phyloP scores from a whole-genome alignment of 768 basidiomycete genomes.

The Inosperma sp. region DNA sequence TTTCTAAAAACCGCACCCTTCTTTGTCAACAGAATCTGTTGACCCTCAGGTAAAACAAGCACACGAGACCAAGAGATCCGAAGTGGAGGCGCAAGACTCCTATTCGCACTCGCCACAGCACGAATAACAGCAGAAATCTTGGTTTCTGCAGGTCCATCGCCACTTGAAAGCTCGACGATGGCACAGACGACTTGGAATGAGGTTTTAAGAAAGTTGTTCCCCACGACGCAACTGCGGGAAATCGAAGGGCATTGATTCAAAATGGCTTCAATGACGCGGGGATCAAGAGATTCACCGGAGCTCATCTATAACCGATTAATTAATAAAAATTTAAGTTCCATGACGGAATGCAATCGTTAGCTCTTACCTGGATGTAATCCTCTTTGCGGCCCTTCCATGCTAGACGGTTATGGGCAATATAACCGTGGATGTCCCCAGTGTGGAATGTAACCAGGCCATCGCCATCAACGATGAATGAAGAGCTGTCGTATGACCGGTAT shows the following conservation, averaged over 20 bases:
- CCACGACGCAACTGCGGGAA: constrained; percentile 28
- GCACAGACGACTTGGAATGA: constrained; percentile 30
- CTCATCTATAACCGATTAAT: constrained; percentile 24
- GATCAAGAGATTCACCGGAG: constrained; percentile 34
- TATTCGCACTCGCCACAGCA: constrained; percentile 26
- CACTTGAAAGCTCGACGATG: constrained; percentile 24
- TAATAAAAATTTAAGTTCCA: not conserved
- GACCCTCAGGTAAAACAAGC: constrained; percentile 22
- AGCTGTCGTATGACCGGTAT: constrained; percentile 27
- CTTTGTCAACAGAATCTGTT: constrained; percentile 29
- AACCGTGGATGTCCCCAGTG: constrained; percentile 31
- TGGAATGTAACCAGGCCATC: constrained; percentile 28
- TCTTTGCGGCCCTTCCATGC: constrained; percentile 34
- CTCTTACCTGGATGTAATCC: constrained; percentile 31
- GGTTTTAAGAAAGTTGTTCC: constrained; percentile 31
- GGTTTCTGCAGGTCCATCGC: constrained; percentile 8
- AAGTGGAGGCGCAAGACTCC: constrained; percentile 30
- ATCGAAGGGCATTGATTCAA: constrained; percentile 24
- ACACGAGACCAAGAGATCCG: constrained; percentile 32
- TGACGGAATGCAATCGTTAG: not conserved
- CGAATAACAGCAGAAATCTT: constrained; percentile 25
- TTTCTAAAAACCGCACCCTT: constrained; percentile 33
- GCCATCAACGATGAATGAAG: constrained; percentile 23
- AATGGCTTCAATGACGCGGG: constrained; percentile 28
- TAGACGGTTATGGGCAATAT: constrained; percentile 18